Conservation (phyloP, 345 rosid genomes). For the Lagerstroemia speciosa region DNA sequence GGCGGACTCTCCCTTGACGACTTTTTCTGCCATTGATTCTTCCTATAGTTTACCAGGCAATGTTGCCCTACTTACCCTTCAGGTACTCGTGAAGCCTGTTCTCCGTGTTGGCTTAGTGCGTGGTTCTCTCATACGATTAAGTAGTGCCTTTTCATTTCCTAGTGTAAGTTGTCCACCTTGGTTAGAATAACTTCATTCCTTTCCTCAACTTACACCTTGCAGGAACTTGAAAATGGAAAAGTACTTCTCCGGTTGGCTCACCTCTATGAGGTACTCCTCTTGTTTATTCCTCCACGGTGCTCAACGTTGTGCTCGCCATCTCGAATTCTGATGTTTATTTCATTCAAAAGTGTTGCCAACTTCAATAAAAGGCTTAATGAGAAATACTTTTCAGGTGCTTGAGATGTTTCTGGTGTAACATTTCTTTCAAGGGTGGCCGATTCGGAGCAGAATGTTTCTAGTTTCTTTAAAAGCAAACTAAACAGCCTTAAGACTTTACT, state of each 20-base stretch:
- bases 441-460: not conserved
- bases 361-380: not conserved
- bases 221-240: conserved; percentile 73
- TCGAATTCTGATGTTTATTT: not conserved
- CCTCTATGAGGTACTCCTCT: conserved; percentile 58
- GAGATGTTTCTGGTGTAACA: not conserved
- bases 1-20: conserved; percentile 39
- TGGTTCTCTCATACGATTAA: not conserved
- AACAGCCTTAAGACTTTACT: too few relatives aligned
- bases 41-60: conserved; percentile 71
- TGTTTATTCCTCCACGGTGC: conserved; percentile 8
- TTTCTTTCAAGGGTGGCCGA: not conserved
- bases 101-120: not conserved
- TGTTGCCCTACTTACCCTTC: conserved; percentile 73
- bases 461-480: too few relatives aligned
- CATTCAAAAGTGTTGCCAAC: not conserved
- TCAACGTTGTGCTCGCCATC: not conserved
- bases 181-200: not conserved
- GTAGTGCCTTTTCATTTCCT: not conserved
- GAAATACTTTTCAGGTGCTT: too few relatives aligned
- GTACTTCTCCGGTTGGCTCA: conserved; percentile 88
- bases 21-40: conserved; percentile 62
- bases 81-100: conserved; percentile 33
- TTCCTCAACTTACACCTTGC: conserved; percentile 10
- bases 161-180: conserved; percentile 7